Conservation (phyloP, 2,329 filamentous ascomycete genomes). For the Phoma sp. region DNA sequence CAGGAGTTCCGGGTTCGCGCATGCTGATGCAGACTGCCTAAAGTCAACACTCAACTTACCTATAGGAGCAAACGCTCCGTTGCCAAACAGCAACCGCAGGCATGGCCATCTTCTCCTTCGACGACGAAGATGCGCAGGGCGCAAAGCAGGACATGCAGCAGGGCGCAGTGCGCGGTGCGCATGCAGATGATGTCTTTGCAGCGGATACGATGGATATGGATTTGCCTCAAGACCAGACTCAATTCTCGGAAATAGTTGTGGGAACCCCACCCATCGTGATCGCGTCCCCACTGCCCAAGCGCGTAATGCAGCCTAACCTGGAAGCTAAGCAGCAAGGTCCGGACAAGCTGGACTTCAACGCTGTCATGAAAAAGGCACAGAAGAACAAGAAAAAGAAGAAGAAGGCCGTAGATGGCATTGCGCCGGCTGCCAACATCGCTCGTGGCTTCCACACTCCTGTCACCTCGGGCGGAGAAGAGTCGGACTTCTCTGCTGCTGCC, state of each 20-base stretch:
- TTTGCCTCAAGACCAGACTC: slow-evolving; percentile 3
- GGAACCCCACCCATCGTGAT: slow-evolving; percentile 48
- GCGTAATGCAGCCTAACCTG: slow-evolving; percentile 28
- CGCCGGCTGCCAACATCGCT: slow-evolving; percentile 46
- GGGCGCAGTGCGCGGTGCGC: slow-evolving; percentile 9
- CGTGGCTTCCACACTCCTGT: slow-evolving; percentile 59
- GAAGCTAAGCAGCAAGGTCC: slow-evolving; percentile 32
- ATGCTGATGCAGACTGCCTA: slow-evolving; percentile 34
- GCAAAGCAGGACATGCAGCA: slow-evolving; percentile 20
- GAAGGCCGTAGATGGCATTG: slow-evolving; percentile 36
- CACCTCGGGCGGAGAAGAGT: slow-evolving; percentile 62
- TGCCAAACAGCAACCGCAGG: slow-evolving; percentile 12
- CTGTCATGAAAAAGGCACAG: slow-evolving; percentile 46
- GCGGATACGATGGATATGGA: slow-evolving; percentile 36
- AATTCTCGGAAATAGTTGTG: slow-evolving; percentile 10
- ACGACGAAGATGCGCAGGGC: slow-evolving; percentile 41
- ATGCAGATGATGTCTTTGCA: slow-evolving; percentile 26
- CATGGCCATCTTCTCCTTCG: slow-evolving; percentile 46
- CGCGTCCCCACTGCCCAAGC: slow-evolving; percentile 40
- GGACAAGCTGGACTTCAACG: slow-evolving; percentile 48
- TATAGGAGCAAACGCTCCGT: slow-evolving; percentile 15
- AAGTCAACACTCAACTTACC: slow-evolving; percentile 23
- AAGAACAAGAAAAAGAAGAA: slow-evolving; percentile 50
- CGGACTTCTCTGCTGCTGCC: slow-evolving; percentile 53
- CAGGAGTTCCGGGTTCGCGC: slow-evolving; percentile 19